These are phyloP conservation scores for Alternaria tenuissima DNA, from an alignment of 2,329 filamentous ascomycete genomes.

Conservation along the genomic window DNA sequence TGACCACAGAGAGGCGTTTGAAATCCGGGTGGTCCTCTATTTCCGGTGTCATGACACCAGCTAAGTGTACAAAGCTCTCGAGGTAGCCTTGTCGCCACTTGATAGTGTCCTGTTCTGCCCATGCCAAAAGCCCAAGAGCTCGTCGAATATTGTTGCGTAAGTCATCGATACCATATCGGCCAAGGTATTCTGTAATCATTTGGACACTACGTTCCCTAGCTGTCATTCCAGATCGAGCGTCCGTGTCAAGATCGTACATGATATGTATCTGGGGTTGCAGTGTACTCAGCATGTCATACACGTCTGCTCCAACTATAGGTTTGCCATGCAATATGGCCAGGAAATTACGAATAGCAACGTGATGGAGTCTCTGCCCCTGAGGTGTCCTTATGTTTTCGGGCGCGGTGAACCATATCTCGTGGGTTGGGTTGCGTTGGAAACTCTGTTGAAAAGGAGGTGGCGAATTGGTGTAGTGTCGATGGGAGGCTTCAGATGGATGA, in stretches of 20 bases:
- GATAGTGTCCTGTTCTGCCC: conserved; percentile 69
- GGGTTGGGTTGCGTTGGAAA: conserved; percentile 38
- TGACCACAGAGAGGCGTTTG: conserved; percentile 66
- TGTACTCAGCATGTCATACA: conserved; percentile 70
- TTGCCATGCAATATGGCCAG: conserved; percentile 71
- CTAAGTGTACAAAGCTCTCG: conserved; percentile 72
- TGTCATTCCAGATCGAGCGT: conserved; percentile 33
- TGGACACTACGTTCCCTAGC: conserved; percentile 60
- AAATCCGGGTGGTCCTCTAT: conserved; percentile 64
- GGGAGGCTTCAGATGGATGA: conserved; percentile 23
- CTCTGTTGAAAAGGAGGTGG: conserved; percentile 22
- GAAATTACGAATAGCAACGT: conserved; percentile 73
- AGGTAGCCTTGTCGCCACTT: conserved; percentile 73
- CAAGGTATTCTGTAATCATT: conserved; percentile 69
- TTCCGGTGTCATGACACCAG: conserved; percentile 63
- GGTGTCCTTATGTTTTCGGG: conserved; percentile 58
- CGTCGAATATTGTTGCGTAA: conserved; percentile 67
- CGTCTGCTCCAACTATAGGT: conserved; percentile 69
- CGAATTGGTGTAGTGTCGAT: conserved; percentile 15
- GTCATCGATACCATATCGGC: conserved; percentile 68
- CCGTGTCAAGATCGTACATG: conserved; percentile 59
- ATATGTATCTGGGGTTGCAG: conserved; percentile 67
- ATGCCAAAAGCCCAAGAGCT: conserved; percentile 69
- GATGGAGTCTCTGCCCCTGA: conserved; percentile 63
- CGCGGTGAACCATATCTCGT: conserved; percentile 69